Base-by-base conservation (phyloP, 2,329 filamentous ascomycete species). In the Phialophora verrucosa region DNA sequence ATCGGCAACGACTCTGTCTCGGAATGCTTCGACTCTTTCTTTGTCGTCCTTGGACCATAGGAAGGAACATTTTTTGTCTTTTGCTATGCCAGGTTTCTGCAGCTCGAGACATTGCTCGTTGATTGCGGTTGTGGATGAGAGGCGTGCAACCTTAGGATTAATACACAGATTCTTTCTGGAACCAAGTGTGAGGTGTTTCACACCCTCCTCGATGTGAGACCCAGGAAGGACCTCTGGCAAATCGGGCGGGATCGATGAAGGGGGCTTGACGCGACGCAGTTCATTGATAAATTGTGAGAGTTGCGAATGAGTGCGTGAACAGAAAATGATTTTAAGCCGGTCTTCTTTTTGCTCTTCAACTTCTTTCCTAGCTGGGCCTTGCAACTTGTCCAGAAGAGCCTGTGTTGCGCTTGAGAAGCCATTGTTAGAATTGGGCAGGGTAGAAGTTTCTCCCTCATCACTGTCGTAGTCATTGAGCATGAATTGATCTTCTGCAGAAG, bases 61-160 rank as follows among this genome's bases (percentile, higher is more conserved):
- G 74, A 88, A 96, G 0, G 86, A 80, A 75, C 95, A 99, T 74
- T 85, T 89, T 71, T 88, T 88, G 12, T 89, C 85, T 63, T 85
- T 82, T 0, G 87, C 80, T 4, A 80, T 83, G 1, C 80, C 82
- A 0, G 91, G 81, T 76, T 96, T 90, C 75, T 99, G 95, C 27
- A 99, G 81, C 74, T 99, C 95, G 6, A 94, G 83, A 74, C 95
- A 99, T 12, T 90, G 86, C 76, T 99, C 95, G 74, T 98, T 99
- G 79, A 99, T 97, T 5, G 92, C 92, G 0, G 91, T 89, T 0
- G 90, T 82, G 50, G 80, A 85, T 7, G 85, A 84, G 1, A 98
- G 85, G 12, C 86, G 87, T 27, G 85, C 84, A 1, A 99, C 94
- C 32, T 89, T 86, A 0, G 90, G 86, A 72, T 99, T 97, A 78